Evolutionary conservation across 257 asterid genomes (phyloP).

Genomic region (Salvia hispanica): DNA sequence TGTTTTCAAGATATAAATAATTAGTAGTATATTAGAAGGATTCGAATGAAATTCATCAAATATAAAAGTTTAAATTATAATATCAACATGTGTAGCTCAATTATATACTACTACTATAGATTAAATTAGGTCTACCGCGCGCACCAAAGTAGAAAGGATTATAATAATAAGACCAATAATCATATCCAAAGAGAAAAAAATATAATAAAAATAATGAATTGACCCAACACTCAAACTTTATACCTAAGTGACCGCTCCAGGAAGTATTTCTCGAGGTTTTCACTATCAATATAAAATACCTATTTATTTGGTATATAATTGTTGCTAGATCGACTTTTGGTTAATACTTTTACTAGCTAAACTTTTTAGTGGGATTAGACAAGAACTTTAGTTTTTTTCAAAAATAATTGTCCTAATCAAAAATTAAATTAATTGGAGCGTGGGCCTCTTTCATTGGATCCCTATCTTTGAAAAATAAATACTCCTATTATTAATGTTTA

Average conservation of each 20-base stretch:
- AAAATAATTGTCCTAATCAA: conserved; percentile 22
- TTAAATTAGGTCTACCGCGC: background rate
- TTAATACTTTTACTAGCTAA: conserved; percentile 16
- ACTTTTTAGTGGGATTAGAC: conserved; percentile 33
- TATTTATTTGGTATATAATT: conserved; percentile 28
- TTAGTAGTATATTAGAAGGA: background rate
- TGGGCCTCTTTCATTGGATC: conserved; percentile 40
- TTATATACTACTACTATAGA: background rate
- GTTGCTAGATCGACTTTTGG: conserved; percentile 24
- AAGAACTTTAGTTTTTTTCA: conserved; percentile 17
- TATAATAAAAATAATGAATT: background rate
- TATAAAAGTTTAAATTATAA: background rate
- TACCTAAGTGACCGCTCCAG: conserved; percentile 15
- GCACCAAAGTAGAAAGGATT: background rate
- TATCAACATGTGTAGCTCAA: background rate
- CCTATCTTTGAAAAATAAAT: conserved; percentile 29
- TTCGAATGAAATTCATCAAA: background rate
- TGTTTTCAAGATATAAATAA: background rate
- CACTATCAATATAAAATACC: conserved; percentile 26
- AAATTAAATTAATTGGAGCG: conserved; percentile 25
- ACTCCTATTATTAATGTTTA: background rate
- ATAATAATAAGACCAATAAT: background rate
- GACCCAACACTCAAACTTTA: conserved; percentile 29
- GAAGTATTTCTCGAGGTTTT: conserved; percentile 39
- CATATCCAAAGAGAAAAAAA: background rate